phyloP scores from a whole-genome alignment of 2,329 filamentous ascomycete genomes.

The Venturia effusa region DNA sequence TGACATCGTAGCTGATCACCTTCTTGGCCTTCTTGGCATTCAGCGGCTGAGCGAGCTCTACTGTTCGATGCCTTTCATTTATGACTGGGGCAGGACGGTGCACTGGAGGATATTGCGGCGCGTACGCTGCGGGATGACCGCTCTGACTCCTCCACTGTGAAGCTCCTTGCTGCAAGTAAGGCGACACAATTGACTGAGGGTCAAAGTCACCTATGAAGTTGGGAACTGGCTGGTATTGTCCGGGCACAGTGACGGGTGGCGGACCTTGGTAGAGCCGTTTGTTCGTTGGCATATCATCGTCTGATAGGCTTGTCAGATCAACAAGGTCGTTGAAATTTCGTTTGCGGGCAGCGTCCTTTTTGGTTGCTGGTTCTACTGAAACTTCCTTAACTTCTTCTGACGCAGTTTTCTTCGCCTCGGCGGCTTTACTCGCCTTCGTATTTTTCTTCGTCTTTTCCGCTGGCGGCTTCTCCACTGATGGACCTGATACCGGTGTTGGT shows the following conservation, averaged over 20 bases:
- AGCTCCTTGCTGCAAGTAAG: neutral
- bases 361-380: slow-evolving; percentile 28
- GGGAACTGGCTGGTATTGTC: slow-evolving; percentile 3
- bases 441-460: slow-evolving; percentile 17
- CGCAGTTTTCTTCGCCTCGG: slow-evolving; percentile 8
- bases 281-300: slow-evolving; percentile 25
- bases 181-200: slow-evolving; percentile 1
- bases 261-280: neutral
- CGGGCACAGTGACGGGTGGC: neutral
- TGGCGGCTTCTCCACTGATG: slow-evolving; percentile 18
- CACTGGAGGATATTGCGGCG: neutral
- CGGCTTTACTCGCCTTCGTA: neutral
- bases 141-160: neutral
- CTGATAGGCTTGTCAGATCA: slow-evolving; percentile 38
- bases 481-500: slow-evolving; percentile 13
- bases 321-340: slow-evolving; percentile 43
- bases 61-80: slow-evolving; percentile 3
- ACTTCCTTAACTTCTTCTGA: slow-evolving; percentile 10
- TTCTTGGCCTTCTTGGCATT: slow-evolving; percentile 35
- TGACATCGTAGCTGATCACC: slow-evolving; percentile 45
- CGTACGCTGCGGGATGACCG: neutral
- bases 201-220: slow-evolving; percentile 5
- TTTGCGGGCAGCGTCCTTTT: slow-evolving; percentile 46
- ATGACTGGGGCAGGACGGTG: neutral
- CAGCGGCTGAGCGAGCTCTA: slow-evolving; percentile 24